Conservation (phyloP, 176 grass and related monocot genomes). For the Olyra latifolia region DNA sequence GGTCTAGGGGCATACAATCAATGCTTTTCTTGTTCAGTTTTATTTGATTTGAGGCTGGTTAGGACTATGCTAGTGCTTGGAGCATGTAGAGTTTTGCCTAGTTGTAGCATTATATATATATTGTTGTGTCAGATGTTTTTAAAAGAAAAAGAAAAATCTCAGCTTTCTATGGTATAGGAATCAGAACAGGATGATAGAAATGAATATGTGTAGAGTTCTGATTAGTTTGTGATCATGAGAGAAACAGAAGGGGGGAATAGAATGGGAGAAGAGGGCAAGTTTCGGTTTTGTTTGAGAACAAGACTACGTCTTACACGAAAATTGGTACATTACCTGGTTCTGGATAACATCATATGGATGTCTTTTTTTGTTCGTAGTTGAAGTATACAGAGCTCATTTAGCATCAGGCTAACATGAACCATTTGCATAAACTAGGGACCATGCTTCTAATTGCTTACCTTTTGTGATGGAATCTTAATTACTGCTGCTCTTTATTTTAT, state of each 20-base stretch:
- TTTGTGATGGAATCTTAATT: background rate
- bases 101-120: background rate
- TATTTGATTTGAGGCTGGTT: background rate
- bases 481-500: constrained; percentile 2
- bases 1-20: background rate
- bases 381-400: background rate
- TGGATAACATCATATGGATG: background rate
- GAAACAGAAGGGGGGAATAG: background rate
- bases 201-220: background rate
- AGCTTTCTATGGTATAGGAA: background rate
- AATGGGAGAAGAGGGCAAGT: background rate
- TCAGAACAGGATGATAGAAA: background rate
- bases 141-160: no score
- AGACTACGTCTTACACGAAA: background rate
- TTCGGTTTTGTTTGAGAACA: no score
- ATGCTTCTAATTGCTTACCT: background rate
- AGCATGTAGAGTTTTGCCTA: background rate
- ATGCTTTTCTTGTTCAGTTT: background rate
- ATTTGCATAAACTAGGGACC: background rate
- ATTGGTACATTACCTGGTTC: background rate
- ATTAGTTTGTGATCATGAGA: background rate
- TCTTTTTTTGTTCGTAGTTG: background rate
- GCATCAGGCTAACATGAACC: background rate
- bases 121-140: no score
- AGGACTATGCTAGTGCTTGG: background rate